Evolutionary conservation across 1,284 basidiomycete genomes (phyloP).

Genomic region (Thecaphora thlaspeos): DNA sequence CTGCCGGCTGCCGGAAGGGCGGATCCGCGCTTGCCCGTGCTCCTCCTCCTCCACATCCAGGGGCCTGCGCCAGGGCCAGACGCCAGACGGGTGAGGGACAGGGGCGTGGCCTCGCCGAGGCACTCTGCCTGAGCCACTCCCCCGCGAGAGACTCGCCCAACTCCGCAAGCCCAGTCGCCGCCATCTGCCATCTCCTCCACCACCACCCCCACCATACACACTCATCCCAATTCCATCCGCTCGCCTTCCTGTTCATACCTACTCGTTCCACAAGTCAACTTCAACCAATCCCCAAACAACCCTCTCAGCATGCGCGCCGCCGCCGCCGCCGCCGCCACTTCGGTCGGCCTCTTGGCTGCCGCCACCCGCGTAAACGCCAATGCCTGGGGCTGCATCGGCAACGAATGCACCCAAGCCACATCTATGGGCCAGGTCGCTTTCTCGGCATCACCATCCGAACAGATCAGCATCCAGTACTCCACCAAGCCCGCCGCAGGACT

Average conservation of each 20-base stretch:
- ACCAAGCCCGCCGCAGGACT: conserved; percentile 3
- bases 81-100: too few relatives aligned
- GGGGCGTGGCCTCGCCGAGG: too few relatives aligned
- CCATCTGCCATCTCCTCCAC: background rate
- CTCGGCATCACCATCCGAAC: conserved; percentile 15
- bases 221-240: too few relatives aligned
- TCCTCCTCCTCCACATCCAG: too few relatives aligned
- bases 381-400: conserved; percentile 32
- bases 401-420: conserved; percentile 22
- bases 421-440: conserved; percentile 22
- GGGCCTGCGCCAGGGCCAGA: too few relatives aligned
- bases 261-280: too few relatives aligned
- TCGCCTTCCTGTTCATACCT: too few relatives aligned
- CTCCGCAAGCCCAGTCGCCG: background rate
- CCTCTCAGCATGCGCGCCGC: background rate
- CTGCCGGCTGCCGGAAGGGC: too few relatives aligned
- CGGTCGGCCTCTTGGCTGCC: background rate
- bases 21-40: too few relatives aligned
- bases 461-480: conserved; percentile 1
- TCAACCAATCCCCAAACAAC: background rate
- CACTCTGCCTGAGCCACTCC: too few relatives aligned
- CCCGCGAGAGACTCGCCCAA: too few relatives aligned
- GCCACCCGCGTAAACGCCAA: conserved; percentile 6
- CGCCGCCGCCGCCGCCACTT: background rate
- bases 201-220: too few relatives aligned